Evolutionary conservation across 2,329 filamentous ascomycete species (phyloP).

Genomic region (Arthrocladium fulminans): DNA sequence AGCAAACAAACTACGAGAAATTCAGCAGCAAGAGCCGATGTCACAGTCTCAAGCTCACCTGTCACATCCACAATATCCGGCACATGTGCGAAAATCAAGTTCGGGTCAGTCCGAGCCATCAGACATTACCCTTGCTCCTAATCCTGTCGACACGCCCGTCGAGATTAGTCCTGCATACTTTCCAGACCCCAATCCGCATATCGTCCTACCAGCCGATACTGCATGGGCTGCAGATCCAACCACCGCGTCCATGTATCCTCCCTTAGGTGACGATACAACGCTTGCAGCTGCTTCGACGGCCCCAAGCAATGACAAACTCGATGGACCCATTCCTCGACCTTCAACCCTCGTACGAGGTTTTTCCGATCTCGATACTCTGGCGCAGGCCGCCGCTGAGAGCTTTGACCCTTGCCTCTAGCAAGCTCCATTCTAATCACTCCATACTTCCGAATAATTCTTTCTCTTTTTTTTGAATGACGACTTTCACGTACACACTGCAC

Average conservation of each 20-base stretch:
- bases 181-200: constrained; percentile 16
- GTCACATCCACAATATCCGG: not conserved
- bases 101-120: constrained; percentile 13
- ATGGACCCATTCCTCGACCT: constrained; percentile 11
- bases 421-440: constrained; percentile 3
- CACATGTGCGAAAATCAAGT: constrained; percentile 6
- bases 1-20: constrained; percentile 17
- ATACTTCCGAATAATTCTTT: not conserved
- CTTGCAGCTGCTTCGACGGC: constrained; percentile 9
- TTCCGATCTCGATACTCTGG: constrained; percentile 24
- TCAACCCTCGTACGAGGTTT: constrained; percentile 19
- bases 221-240: not conserved
- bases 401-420: constrained; percentile 21
- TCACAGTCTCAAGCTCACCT: not conserved
- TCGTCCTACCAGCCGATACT: constrained; percentile 13
- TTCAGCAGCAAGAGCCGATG: constrained; percentile 9
- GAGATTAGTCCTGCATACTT: constrained; percentile 17
- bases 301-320: constrained; percentile 10
- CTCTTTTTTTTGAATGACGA: constrained; percentile 5
- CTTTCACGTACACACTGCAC: constrained; percentile 2
- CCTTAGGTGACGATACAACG: constrained; percentile 18
- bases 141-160: constrained; percentile 16
- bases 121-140: constrained; percentile 19
- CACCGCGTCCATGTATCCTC: constrained; percentile 17
- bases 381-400: constrained; percentile 21